Evolutionary conservation across 2,329 filamentous ascomycete species (phyloP).

Genomic region (Polychaeton citri): DNA sequence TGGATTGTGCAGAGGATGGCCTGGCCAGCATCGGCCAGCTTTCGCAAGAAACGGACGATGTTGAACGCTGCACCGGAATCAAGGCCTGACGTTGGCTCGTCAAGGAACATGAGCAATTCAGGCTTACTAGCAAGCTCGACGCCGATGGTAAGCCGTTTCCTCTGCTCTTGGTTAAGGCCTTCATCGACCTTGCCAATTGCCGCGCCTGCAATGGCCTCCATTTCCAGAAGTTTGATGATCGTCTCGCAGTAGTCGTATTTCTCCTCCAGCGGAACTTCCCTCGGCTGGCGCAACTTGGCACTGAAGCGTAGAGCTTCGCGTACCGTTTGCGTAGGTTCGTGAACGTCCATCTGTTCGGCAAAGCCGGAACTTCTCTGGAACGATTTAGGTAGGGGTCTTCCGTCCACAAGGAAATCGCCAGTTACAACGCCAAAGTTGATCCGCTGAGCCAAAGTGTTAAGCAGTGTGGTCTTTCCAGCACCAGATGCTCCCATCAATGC

Average conservation of each 20-base stretch:
- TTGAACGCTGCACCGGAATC: conserved; percentile 62
- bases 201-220: conserved; percentile 53
- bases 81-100: conserved; percentile 66
- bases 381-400: conserved; percentile 26
- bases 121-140: conserved; percentile 52
- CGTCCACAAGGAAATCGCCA: conserved; percentile 38
- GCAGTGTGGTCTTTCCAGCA: conserved; percentile 76
- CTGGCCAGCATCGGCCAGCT: conserved; percentile 66
- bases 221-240: conserved; percentile 50
- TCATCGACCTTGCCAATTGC: conserved; percentile 48
- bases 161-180: conserved; percentile 52
- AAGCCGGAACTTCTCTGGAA: conserved; percentile 54
- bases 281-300: conserved; percentile 49
- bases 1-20: conserved; percentile 87
- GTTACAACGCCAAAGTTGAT: conserved; percentile 52
- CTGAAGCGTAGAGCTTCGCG: conserved; percentile 55
- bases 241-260: conserved; percentile 55
- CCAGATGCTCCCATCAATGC: conserved; percentile 42
- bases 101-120: conserved; percentile 61
- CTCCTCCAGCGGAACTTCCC: conserved; percentile 42
- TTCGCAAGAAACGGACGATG: conserved; percentile 65
- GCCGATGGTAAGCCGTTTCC: conserved; percentile 53
- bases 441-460: conserved; percentile 59
- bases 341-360: conserved; percentile 52
- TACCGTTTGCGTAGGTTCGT: conserved; percentile 49